Evolutionary conservation across 1,284 basidiomycete species (phyloP).

Genomic region (Sanghuangporus sanghuang): DNA sequence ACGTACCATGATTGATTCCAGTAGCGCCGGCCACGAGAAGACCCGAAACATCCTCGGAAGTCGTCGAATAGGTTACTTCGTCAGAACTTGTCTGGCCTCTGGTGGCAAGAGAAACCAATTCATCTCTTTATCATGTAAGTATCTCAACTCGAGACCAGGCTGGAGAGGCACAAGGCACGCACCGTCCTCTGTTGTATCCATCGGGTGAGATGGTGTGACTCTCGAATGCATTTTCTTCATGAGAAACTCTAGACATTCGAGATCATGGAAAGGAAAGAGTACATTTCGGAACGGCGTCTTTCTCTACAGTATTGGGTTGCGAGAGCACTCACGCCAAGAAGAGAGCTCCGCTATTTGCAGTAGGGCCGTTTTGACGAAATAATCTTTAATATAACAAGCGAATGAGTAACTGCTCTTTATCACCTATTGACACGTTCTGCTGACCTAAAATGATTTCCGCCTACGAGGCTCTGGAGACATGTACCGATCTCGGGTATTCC

Average conservation of each 20-base stretch:
- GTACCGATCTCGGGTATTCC: slow-evolving; percentile 51
- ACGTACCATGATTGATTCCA: slow-evolving; percentile 42
- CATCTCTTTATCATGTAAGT: slow-evolving; percentile 28
- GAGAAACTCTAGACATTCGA: slow-evolving; percentile 41
- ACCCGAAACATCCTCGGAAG: slow-evolving; percentile 41
- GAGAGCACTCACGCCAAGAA: slow-evolving; percentile 58
- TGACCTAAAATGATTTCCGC: slow-evolving; percentile 64
- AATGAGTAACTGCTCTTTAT: not conserved
- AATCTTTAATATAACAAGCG: slow-evolving; percentile 38
- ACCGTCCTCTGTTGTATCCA: slow-evolving; percentile 24
- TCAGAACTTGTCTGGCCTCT: slow-evolving; percentile 37
- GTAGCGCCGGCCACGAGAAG: slow-evolving; percentile 44
- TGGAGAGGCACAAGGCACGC: not conserved
- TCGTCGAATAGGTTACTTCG: slow-evolving; percentile 46
- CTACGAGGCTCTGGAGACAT: slow-evolving; percentile 56
- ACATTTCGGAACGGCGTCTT: slow-evolving; percentile 3
- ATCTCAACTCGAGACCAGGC: not conserved
- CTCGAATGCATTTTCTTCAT: slow-evolving; percentile 46
- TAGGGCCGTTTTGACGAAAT: slow-evolving; percentile 68
- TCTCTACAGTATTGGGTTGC: too few relatives aligned
- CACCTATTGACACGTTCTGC: not conserved
- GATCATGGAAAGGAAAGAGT: not conserved
- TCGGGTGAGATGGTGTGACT: slow-evolving; percentile 47
- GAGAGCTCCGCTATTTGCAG: slow-evolving; percentile 55
- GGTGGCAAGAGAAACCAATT: slow-evolving; percentile 37